Conservation (phyloP, 352 stramenopile genomes). For the Pythium apleroticum region DNA sequence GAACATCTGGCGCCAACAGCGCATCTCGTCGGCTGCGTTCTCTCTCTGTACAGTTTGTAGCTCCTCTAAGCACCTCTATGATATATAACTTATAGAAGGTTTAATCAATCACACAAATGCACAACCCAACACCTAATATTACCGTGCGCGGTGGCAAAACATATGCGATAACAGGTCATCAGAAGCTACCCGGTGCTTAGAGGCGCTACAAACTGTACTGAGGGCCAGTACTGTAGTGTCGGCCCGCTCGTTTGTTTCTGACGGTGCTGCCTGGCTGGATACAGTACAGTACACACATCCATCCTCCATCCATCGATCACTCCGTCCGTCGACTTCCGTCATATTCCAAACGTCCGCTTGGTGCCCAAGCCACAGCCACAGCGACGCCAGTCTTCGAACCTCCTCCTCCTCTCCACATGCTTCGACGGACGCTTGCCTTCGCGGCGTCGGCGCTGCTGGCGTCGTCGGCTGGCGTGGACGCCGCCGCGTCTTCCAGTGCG, state of each 20-base stretch:
- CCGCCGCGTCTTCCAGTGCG: constrained; percentile 15
- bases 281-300: neutral
- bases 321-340: constrained; percentile 4
- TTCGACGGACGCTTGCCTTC: constrained; percentile 13
- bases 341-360: constrained; percentile 13
- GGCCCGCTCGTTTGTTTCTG: no score
- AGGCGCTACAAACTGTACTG: no score
- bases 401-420: neutral
- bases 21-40: neutral
- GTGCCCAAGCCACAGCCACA: neutral
- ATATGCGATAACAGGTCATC: no score
- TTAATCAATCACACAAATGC: no score
- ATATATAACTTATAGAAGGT: no score
- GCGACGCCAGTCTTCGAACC: neutral
- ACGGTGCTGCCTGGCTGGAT: neutral
- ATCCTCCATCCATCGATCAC: neutral
- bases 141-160: no score
- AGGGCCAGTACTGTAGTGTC: no score
- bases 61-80: no score
- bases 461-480: neutral
- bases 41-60: neutral
- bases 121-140: no score
- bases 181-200: no score
- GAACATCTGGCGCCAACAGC: neutral
- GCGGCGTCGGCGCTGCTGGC: constrained; percentile 6